Conservation (phyloP, 192 early-diverging fungal species). For the Linnemannia zychae region DNA sequence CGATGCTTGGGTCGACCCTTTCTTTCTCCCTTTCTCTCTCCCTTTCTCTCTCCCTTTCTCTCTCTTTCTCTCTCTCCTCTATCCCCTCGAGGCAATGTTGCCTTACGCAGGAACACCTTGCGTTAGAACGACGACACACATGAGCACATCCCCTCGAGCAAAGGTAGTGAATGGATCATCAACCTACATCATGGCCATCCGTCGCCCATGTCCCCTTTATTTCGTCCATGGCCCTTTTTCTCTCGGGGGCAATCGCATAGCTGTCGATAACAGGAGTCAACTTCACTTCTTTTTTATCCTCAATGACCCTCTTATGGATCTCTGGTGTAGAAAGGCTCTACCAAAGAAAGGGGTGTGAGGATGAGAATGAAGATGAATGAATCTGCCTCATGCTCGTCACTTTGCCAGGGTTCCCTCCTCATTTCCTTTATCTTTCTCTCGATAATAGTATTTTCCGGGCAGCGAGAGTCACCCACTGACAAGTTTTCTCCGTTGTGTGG, state of each 20-base stretch:
- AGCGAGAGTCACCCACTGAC: too few species aligned
- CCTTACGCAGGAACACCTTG: neutral
- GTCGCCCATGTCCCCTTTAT: neutral
- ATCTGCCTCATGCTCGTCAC: neutral
- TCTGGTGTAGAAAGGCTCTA: neutral
- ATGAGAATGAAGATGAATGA: neutral
- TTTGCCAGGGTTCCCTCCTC: too few species aligned
- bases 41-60: neutral
- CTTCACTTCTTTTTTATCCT: neutral
- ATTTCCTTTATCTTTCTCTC: too few species aligned
- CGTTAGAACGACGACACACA: neutral
- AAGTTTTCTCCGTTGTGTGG: conserved; percentile 1
- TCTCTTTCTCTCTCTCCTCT: too few species aligned
- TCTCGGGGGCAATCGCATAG: neutral
- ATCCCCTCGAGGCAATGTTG: neutral
- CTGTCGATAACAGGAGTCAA: neutral
- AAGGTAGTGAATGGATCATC: neutral
- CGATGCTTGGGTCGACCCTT: neutral
- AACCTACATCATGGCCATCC: neutral
- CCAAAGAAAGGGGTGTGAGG: neutral
- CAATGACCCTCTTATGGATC: neutral
- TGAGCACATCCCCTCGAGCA: neutral
- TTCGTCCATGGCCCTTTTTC: neutral
- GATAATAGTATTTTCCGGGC: neutral
- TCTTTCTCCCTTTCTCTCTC: neutral